Evolutionary conservation across 441 rosid species (phyloP).

Genomic region (Monsonia emarginata): DNA sequence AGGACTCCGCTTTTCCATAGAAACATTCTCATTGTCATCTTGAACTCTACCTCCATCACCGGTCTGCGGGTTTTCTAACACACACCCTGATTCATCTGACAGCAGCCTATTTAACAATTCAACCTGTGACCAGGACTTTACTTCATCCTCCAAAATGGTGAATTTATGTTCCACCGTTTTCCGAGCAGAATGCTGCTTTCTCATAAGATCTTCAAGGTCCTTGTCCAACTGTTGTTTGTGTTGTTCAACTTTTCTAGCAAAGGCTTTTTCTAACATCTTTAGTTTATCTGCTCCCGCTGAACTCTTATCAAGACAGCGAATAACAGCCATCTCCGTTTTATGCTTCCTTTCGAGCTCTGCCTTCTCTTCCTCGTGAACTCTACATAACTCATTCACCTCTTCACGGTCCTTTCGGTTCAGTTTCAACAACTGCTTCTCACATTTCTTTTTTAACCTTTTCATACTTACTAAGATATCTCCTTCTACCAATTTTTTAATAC

Average conservation of each 20-base stretch:
- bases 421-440: slow-evolving; percentile 35
- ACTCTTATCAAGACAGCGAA: slow-evolving; percentile 28
- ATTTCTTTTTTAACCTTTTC: slow-evolving; percentile 40
- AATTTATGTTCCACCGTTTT: slow-evolving; percentile 35
- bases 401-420: slow-evolving; percentile 31
- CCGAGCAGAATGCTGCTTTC: slow-evolving; percentile 31
- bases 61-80: slow-evolving; percentile 9
- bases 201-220: slow-evolving; percentile 33
- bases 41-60: background rate
- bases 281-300: slow-evolving; percentile 35
- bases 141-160: slow-evolving; percentile 34
- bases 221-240: slow-evolving; percentile 27
- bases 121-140: slow-evolving; percentile 38
- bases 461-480: slow-evolving; percentile 41
- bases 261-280: slow-evolving; percentile 38
- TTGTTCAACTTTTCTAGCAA: slow-evolving; percentile 33
- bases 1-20: slow-evolving; percentile 4
- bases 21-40: background rate
- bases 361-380: slow-evolving; percentile 35
- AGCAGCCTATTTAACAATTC: slow-evolving; percentile 24
- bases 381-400: slow-evolving; percentile 28
- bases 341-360: slow-evolving; percentile 31
- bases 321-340: slow-evolving; percentile 39
- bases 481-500: slow-evolving; percentile 25
- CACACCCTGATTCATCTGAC: slow-evolving; percentile 17